Evolutionary conservation across 345 rosid genomes (phyloP).

Genomic region (Turnera subulata): DNA sequence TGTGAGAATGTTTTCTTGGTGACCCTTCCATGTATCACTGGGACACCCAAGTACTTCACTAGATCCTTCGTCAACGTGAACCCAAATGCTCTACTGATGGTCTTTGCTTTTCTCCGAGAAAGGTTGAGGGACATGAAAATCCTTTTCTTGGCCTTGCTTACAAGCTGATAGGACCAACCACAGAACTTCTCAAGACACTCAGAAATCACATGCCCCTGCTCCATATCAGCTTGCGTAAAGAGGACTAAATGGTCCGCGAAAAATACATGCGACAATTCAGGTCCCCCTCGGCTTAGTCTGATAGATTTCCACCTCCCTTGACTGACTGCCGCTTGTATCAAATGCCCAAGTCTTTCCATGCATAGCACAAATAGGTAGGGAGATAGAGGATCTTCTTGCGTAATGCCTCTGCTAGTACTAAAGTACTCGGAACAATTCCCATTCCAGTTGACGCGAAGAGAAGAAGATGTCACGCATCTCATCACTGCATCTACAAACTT

Average conservation of each 20-base stretch:
- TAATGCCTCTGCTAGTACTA: no score
- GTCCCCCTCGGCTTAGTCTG: no score
- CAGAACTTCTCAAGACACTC: neutral
- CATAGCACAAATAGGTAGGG: neutral
- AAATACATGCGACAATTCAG: neutral
- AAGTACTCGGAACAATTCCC: no score
- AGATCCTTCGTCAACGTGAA: neutral
- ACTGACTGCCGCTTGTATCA: no score
- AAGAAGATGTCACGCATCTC: no score
- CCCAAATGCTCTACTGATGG: neutral
- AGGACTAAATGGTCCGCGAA: neutral
- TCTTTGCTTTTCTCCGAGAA: neutral
- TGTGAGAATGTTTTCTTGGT: neutral
- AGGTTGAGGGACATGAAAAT: neutral
- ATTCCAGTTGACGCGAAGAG: no score
- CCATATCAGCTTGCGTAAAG: neutral
- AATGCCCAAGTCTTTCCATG: no score
- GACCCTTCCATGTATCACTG: neutral
- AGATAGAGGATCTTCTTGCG: neutral
- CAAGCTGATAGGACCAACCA: neutral
- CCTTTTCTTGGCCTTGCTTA: neutral
- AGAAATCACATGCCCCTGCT: neutral
- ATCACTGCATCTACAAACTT: no score
- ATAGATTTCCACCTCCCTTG: no score
- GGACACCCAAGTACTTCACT: neutral